A percentile compares a stretch with the other conserved stretches of the same genome.
Conservation (phyloP, 169 alveolate species). For the Cryptosporidium felis region DNA sequence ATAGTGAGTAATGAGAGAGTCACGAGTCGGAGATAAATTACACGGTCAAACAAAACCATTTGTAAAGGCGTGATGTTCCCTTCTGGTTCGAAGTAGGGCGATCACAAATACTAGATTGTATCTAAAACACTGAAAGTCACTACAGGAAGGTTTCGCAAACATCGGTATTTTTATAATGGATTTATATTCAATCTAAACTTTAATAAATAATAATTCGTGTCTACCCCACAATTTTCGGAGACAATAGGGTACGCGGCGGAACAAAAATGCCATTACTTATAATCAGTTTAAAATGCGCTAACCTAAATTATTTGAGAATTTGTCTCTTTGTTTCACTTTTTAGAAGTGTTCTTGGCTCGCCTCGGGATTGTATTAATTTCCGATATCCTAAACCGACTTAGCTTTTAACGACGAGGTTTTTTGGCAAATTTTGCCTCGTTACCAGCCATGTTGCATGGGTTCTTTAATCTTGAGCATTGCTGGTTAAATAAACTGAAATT, state of each 20-base stretch:
- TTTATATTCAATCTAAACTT: too few relatives aligned
- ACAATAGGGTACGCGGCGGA: neutral
- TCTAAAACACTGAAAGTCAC: too few relatives aligned
- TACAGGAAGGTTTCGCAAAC: too few relatives aligned
- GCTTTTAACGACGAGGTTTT: conserved; percentile 1
- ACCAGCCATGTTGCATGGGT: neutral
- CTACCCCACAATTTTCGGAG: conserved; percentile 14
- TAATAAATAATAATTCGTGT: too few relatives aligned
- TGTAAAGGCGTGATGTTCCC: too few relatives aligned
- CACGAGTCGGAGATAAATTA: too few relatives aligned
- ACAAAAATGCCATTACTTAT: neutral
- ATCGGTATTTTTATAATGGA: too few relatives aligned
- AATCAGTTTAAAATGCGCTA: too few relatives aligned
- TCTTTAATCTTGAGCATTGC: neutral
- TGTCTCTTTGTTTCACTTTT: neutral
- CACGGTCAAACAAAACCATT: too few relatives aligned
- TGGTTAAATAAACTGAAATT: conserved; percentile 3
- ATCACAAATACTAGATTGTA: too few relatives aligned
- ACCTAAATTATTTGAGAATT: neutral
- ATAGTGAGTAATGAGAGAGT: too few relatives aligned
- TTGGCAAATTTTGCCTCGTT: conserved; percentile 64
- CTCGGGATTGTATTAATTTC: conserved; percentile 9
- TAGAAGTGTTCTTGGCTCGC: conserved; percentile 19
- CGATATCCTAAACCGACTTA: conserved; percentile 70
- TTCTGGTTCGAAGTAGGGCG: too few relatives aligned